These are phyloP conservation scores for Chrysosporium keratinophilum DNA, from an alignment of 2,329 filamentous ascomycete species.

Conservation along the genomic window DNA sequence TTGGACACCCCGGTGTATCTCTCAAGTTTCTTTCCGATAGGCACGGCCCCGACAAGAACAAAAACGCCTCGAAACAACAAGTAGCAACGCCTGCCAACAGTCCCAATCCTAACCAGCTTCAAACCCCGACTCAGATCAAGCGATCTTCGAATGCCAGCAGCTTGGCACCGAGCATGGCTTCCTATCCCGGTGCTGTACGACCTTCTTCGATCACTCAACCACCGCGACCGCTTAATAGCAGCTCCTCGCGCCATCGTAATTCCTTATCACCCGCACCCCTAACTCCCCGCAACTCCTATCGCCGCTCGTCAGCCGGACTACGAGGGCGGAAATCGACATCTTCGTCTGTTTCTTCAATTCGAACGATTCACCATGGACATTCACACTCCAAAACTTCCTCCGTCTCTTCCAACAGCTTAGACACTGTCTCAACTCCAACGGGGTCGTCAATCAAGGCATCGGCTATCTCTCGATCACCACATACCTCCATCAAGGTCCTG, in stretches of 20 bases:
- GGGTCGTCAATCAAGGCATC: conserved; percentile 45
- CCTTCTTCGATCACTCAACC: conserved; percentile 32
- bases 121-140: conserved; percentile 32
- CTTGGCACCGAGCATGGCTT: conserved; percentile 34
- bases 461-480: conserved; percentile 57
- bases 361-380: conserved; percentile 80
- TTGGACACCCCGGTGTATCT: conserved; percentile 22
- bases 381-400: conserved; percentile 91
- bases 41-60: conserved; percentile 29
- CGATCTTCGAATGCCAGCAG: conserved; percentile 35
- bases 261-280: conserved; percentile 78
- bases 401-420: conserved; percentile 69
- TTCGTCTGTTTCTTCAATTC: conserved; percentile 84
- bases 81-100: conserved; percentile 18
- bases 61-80: conserved; percentile 27
- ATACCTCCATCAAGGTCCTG: conserved; percentile 88
- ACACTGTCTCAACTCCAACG: conserved; percentile 57
- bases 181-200: conserved; percentile 32
- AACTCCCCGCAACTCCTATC: conserved; percentile 76
- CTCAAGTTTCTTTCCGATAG: conserved; percentile 32
- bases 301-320: conserved; percentile 71
- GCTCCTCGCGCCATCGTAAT: conserved; percentile 44
- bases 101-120: conserved; percentile 21
- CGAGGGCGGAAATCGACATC: conserved; percentile 91
- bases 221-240: conserved; percentile 28